Base-by-base conservation (phyloP, 306 rosid genomes). In the Rubus parviflorus region DNA sequence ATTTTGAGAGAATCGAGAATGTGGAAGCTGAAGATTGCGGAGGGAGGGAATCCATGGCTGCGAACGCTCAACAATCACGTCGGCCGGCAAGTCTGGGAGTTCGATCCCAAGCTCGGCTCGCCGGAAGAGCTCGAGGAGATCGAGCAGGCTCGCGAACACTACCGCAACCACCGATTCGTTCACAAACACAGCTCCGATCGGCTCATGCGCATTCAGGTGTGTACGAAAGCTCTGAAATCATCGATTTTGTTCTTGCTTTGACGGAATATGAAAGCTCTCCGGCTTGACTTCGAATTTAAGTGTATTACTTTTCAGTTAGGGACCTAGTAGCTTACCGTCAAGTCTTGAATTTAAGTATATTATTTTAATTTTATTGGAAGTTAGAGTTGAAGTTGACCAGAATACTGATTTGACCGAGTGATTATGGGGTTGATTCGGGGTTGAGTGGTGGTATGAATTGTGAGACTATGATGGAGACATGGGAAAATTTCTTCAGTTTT, bases 1-100 rank as follows among this genome's bases (percentile, higher is more conserved):
- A 15, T 53, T 53, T 19, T 4, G 19, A 47, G 16, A 45, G 35
- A 30, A 30, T 46, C 51, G 51, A 70, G 35, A 88, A 92, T 93
- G 97, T 93, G 97, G 98, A 93, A 88, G 89, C 89, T 93, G 64
- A 93, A 89, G 87, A 58, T 89, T 71, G 94, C 89, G 0, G 96
- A 93, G 62, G 98, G 93, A 20, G 88, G 86, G 23, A 89, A 35
- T 68, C 90, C 92, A 4, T 89, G 96, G 97, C 85, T 93, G 67
- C 90, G 96, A 2, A 66, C 89, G 16, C 1, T 80, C 49, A 90
- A 90, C 88, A 73, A 82, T 82, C 91, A 93, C 71, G 80, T 86
- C 3, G 98, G 98, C 19, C 81, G 98, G 22, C 97, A 93, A 67
- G 52, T 89, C 1, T 93, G 98, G 98, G 97, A 89, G 88, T 93